A percentile compares a stretch with the other conserved stretches of the same genome.
phyloP scores from a whole-genome alignment of 306 rosid species.

The Sophora flavescens region DNA sequence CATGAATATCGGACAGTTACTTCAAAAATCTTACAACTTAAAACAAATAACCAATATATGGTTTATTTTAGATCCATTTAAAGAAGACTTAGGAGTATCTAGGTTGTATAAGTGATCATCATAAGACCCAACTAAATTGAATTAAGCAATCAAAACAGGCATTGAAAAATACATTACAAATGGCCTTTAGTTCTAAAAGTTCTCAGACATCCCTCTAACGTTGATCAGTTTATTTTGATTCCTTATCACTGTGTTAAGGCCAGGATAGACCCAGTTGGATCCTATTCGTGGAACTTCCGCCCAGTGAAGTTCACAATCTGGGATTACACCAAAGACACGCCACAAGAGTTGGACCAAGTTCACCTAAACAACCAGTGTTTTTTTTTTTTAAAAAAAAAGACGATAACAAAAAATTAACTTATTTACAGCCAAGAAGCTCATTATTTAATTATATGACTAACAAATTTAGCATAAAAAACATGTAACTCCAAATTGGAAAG shows the following conservation, averaged over 20 bases:
- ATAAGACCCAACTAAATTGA: background rate
- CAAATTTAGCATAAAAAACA: background rate
- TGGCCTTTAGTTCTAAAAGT: too few species aligned
- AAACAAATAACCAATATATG: too few species aligned
- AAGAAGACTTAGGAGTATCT: background rate
- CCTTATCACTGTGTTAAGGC: background rate
- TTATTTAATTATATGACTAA: too few species aligned
- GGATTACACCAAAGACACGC: background rate
- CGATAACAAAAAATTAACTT: background rate
- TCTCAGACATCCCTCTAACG: background rate
- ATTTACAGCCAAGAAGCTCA: background rate
- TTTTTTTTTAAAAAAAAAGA: too few species aligned
- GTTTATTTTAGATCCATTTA: background rate
- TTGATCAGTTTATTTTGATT: background rate
- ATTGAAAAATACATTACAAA: background rate
- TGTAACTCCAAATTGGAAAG: constrained; percentile 9
- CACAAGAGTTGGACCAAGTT: background rate
- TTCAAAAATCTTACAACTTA: too few species aligned
- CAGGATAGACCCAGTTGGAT: background rate
- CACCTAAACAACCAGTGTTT: background rate
- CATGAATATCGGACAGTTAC: too few species aligned
- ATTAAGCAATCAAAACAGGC: background rate
- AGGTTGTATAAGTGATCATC: background rate
- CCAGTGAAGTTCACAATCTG: background rate
- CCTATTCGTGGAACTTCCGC: background rate